Base-by-base conservation (phyloP, 1,284 basidiomycete species). In the Puccinia sorghi region DNA sequence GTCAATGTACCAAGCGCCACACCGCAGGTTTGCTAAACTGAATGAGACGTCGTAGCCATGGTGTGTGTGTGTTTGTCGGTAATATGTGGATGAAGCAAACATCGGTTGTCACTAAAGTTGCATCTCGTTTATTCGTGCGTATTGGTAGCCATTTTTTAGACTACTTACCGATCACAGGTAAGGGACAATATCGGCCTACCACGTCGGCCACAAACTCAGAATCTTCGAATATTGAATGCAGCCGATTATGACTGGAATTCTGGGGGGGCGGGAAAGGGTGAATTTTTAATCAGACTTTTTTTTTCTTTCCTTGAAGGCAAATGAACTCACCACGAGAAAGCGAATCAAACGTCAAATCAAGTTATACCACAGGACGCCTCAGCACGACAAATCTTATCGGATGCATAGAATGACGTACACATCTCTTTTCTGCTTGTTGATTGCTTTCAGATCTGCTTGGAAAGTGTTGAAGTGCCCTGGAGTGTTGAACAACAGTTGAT, bases 1-100 rank as follows among this genome's bases (percentile, higher is more conserved):
- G 81, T 92, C 88, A 8, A 91, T 90, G 84, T 97, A 98, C 95
- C 96, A 98, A 5, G 91, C 92, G 0, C 95, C 95, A 82, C 94
- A 97, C 25, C 95, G 89, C 82, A 96, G 88, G 84, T 98, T 98
- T 2, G 94, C 93, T 91, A 82, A 63, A 52, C 72, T 72, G 5
- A 59, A 54, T 25, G 63, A n/a, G n/a, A 75, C 73, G 72, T 39
- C 64, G 79, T 46, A 80, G 59, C 64, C 66, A 75, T 15, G 13
- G 27, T 37, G 59, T 9, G 17, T 6, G 20, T 32, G 32, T 32
- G 1, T 61, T 61, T 8, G 39, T 7, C 59, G 20, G 39, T 61
- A 20, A 61, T 61, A n/a, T 32, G 32, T 32, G 32, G 17, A 20
- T 6, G 37, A 39, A 7, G n/a, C 20, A 37, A 20, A 41, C 4